Conservation (phyloP, 768 basidiomycete genomes). For the Mycena floridula region DNA sequence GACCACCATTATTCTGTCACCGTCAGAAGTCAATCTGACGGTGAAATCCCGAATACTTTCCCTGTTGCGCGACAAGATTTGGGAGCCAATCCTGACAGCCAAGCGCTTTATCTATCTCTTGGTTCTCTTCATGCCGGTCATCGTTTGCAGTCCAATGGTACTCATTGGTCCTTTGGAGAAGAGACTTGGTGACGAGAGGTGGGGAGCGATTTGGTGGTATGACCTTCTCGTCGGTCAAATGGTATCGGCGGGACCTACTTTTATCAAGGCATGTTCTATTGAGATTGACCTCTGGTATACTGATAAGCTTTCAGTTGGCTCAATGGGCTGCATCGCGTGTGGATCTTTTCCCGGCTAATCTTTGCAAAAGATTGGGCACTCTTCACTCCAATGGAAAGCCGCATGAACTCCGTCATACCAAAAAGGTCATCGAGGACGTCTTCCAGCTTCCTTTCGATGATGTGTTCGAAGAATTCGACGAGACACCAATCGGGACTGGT, state of each 20-base stretch:
- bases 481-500: constrained; percentile 89
- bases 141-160: constrained; percentile 80
- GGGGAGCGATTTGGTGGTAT: constrained; percentile 99
- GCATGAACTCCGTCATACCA: constrained; percentile 78
- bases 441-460: constrained; percentile 81
- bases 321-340: constrained; percentile 98
- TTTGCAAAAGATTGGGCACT: constrained; percentile 80
- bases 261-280: constrained; percentile 70
- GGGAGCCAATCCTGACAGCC: constrained; percentile 84
- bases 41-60: too few species aligned
- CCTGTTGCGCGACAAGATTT: constrained; percentile 52
- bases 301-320: constrained; percentile 57
- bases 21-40: too few species aligned
- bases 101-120: constrained; percentile 80
- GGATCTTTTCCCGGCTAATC: constrained; percentile 82
- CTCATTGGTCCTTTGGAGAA: constrained; percentile 55
- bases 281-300: constrained; percentile 6
- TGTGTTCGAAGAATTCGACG: constrained; percentile 88
- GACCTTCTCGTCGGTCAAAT: constrained; percentile 80
- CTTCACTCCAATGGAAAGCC: constrained; percentile 85
- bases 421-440: constrained; percentile 70
- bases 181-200: constrained; percentile 64
- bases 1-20: too few species aligned
- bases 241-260: constrained; percentile 94
- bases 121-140: constrained; percentile 80